Evolutionary conservation across 306 rosid genomes (phyloP).

Genomic region (Gastrolobium bilobum): DNA sequence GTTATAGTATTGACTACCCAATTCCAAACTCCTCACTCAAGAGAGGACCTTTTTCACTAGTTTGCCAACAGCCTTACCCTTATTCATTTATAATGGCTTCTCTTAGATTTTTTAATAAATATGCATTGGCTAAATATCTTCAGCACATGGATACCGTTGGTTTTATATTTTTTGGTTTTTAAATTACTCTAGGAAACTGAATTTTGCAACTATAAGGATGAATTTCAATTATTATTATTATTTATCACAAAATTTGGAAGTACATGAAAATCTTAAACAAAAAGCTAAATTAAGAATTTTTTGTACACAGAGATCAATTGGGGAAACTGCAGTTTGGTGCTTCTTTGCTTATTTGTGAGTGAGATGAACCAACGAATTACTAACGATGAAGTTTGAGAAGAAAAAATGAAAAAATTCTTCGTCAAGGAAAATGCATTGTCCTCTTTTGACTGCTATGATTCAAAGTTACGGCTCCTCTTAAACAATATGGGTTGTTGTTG

Average conservation of each 20-base stretch:
- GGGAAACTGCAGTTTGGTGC: slow-evolving; percentile 1
- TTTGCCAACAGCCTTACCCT: slow-evolving; percentile 15
- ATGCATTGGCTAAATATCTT: slow-evolving; percentile 25
- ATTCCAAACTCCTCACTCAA: slow-evolving; percentile 14
- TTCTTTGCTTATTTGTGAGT: slow-evolving; percentile 26
- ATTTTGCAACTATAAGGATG: slow-evolving; percentile 12
- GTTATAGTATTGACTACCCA: slow-evolving; percentile 1
- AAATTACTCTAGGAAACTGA: slow-evolving; percentile 12
- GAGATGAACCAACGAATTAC: slow-evolving; percentile 20
- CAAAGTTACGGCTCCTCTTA: slow-evolving; percentile 38
- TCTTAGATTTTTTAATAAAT: slow-evolving; percentile 26
- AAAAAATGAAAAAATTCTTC: neutral
- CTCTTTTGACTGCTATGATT: slow-evolving; percentile 22
- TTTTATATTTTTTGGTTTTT: slow-evolving; percentile 1
- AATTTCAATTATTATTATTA: neutral
- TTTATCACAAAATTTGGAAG: neutral
- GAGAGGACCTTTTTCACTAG: slow-evolving; percentile 20
- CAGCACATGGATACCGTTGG: slow-evolving; percentile 27
- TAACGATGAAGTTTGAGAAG: slow-evolving; percentile 17
- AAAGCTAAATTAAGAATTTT: slow-evolving; percentile 17
- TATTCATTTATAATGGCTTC: slow-evolving; percentile 35
- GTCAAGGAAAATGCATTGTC: slow-evolving; percentile 25
- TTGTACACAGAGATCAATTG: slow-evolving; percentile 1
- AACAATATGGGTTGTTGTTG: slow-evolving; percentile 2
- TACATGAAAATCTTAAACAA: slow-evolving; percentile 4